Percentiles rank a stretch among this genome's conserved stretches.
Conservation (phyloP, 345 rosid genomes). For the Boechera stricta region DNA sequence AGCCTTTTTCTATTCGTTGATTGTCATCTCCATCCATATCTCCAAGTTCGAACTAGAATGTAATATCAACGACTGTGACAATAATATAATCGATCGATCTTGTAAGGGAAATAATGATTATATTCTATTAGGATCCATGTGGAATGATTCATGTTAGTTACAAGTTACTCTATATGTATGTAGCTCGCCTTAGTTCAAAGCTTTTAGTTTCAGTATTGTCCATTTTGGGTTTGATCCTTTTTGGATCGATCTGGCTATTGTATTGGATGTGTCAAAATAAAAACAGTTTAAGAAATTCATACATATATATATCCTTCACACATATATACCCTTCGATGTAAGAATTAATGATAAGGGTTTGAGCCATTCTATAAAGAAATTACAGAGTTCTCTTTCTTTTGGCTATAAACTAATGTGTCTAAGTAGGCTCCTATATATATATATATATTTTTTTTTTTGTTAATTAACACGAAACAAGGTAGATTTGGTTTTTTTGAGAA, state of each 20-base stretch:
- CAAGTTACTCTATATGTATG: not conserved
- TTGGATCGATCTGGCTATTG: not conserved
- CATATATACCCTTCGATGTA: too few species aligned
- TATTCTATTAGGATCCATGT: not conserved
- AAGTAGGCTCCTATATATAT: too few species aligned
- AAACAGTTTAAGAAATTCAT: too few species aligned
- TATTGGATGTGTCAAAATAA: too few species aligned
- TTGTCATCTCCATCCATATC: slow-evolving; percentile 13
- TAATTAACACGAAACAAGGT: too few species aligned
- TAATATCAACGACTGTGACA: slow-evolving; percentile 3
- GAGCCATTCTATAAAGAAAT: too few species aligned
- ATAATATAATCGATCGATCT: not conserved
- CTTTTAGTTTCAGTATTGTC: not conserved
- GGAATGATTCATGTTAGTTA: not conserved
- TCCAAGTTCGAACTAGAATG: slow-evolving; percentile 5
- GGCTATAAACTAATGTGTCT: too few species aligned
- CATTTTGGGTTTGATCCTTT: not conserved
- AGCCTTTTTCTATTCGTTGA: not conserved
- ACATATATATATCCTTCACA: too few species aligned
- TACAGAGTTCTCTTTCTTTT: too few species aligned
- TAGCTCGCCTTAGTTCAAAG: not conserved
- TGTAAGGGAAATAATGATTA: slow-evolving; percentile 18
- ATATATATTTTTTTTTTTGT: too few species aligned
- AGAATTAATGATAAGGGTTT: too few species aligned
- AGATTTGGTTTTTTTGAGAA: too few species aligned